Percentiles rank a stretch among this genome's conserved stretches.
Conservation (phyloP, 306 rosid species). For the Prunus campanulata region DNA sequence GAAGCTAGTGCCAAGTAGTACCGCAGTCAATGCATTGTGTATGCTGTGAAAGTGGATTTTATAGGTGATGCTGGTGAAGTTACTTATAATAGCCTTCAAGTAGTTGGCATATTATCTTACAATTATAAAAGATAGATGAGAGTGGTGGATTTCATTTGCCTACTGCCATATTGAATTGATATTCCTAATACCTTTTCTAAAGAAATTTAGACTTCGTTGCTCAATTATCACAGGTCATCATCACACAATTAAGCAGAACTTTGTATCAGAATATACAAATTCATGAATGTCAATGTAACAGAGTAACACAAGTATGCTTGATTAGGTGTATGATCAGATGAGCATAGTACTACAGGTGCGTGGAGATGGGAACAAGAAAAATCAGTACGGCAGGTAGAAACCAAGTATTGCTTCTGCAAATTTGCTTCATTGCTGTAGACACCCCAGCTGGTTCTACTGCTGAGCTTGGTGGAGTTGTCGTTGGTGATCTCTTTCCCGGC, state of each 20-base stretch:
- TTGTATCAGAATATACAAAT: background rate
- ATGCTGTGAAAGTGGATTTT: background rate
- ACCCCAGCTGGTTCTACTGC: background rate
- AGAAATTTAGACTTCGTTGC: background rate
- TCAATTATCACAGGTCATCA: background rate
- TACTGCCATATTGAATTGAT: background rate
- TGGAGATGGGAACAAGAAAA: slow-evolving; percentile 8
- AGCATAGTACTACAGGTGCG: background rate
- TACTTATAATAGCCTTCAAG: background rate
- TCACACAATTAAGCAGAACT: background rate
- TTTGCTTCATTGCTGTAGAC: slow-evolving; percentile 6
- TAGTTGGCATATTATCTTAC: background rate
- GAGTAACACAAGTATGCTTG: background rate
- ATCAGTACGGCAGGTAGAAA: slow-evolving; percentile 14
- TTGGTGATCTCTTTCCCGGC: background rate
- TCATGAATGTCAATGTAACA: background rate
- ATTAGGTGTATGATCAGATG: background rate
- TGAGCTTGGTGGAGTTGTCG: slow-evolving; percentile 14
- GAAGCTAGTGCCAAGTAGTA: background rate
- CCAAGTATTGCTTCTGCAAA: slow-evolving; percentile 1
- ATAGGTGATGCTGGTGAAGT: background rate
- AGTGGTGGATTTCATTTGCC: background rate
- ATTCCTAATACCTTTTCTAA: background rate
- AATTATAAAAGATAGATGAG: background rate
- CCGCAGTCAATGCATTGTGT: background rate